Base-by-base conservation (phyloP, 2,329 filamentous ascomycete genomes). In the Colletotrichum kahawae region DNA sequence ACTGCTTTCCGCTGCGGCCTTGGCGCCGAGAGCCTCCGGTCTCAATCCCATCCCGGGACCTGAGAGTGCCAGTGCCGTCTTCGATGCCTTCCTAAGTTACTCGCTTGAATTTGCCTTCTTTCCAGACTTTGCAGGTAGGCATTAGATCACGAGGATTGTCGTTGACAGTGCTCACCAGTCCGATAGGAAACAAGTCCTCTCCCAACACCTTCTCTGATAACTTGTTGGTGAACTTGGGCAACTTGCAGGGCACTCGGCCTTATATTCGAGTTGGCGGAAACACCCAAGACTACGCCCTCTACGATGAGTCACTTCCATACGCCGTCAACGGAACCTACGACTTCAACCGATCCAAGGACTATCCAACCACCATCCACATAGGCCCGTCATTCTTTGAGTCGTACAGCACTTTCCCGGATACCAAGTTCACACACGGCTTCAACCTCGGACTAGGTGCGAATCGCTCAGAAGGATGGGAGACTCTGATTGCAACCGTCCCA, bases 221-320 rank as follows among this genome's bases (percentile, higher is more conserved):
- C 64, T 85, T 93, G 8, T 82, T 93, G 31, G 86, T 88, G 36
- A 93, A 92, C 71, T 78, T 93, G 24, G 88, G 84, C 2, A 80
- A 85, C n/a, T 79, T 92, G 5, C 85, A 85, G 16, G 91, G 91
- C 10, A 86, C 85, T 8, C 92, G 91, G 76, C 92, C 92, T 3
- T 87, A 90, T 77, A 89, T 93, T 70, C 86, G 92, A 18, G 90
- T 93, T 2, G 91, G 92, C 5, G 92, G 92, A n/a, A 93, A 93
- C 78, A 93, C 92, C 0, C 92, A 93, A 82, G 91, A 93, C 82
- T 92, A 90, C 77, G 90, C 90, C 7, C 84, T 93, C 48, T 93
- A 91, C 81, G 87, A 93, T 77, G 82, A 86, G 2, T 87, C 86
- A 5, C 87, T 92, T 7, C 80, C 85, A 1, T 83, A 84, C 8